Conservation (phyloP, 805 yeast genomes). For the Ogataea ganodermae region DNA sequence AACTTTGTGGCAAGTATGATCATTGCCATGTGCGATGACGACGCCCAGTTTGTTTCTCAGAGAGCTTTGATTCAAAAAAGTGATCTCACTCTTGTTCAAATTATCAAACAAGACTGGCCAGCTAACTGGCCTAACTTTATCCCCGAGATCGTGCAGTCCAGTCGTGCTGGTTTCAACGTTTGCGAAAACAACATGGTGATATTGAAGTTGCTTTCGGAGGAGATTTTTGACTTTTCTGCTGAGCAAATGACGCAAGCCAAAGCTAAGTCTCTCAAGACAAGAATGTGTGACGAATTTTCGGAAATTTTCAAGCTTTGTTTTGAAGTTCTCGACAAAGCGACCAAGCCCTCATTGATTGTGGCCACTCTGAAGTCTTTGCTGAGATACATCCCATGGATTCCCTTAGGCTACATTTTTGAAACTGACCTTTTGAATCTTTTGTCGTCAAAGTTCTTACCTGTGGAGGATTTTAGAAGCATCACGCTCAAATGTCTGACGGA, state of each 20-base stretch:
- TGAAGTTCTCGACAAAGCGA: slow-evolving; percentile 87
- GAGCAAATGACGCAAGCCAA: slow-evolving; percentile 97
- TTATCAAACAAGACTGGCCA: slow-evolving; percentile 98
- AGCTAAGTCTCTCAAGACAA: slow-evolving; percentile 75
- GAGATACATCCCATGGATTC: slow-evolving; percentile 93
- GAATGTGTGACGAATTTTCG: slow-evolving; percentile 87
- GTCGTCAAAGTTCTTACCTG: slow-evolving; percentile 72
- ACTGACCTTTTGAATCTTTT: slow-evolving; percentile 75
- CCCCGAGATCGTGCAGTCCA: slow-evolving; percentile 86
- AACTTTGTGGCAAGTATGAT: slow-evolving; percentile 94
- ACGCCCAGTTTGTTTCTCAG: slow-evolving; percentile 65
- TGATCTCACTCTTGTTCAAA: slow-evolving; percentile 90
- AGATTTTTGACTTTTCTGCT: slow-evolving; percentile 92
- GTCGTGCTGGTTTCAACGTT: slow-evolving; percentile 83
- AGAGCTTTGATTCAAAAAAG: slow-evolving; percentile 88
- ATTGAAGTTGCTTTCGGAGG: slow-evolving; percentile 85
- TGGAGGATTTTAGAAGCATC: slow-evolving; percentile 77
- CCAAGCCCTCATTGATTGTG: slow-evolving; percentile 77
- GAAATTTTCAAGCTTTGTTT: slow-evolving; percentile 91
- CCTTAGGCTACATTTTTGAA: slow-evolving; percentile 84
- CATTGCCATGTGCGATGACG: slow-evolving; percentile 85
- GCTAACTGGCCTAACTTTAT: slow-evolving; percentile 97
- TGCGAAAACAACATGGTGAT: slow-evolving; percentile 98
- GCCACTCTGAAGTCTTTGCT: slow-evolving; percentile 83
- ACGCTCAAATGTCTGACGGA: slow-evolving; percentile 93